Evolutionary conservation across 2,329 filamentous ascomycete genomes (phyloP), one percentile per base, ranked within the genome.

Genomic region (Exophiala sp.): DNA sequence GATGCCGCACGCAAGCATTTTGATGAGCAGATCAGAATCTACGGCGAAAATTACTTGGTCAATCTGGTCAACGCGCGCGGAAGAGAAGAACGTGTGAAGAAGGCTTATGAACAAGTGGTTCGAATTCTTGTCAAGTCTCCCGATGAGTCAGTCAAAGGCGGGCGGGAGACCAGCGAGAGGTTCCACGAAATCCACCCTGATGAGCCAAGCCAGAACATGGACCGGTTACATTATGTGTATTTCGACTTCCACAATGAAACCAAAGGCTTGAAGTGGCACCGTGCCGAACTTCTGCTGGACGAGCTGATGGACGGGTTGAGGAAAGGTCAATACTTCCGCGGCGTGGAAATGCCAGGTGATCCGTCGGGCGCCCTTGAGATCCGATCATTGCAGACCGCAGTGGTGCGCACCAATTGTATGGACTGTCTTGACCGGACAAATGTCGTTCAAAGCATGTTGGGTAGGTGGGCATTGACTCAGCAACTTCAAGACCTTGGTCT

Each of bases 201-300:
- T 42, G 76, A 76, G 44, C 45, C 33, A 6, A 75, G 76, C 54
- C 81, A 87, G 59, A 78, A 85, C 59, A 88, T 88, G 69, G 91
- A 96, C 69, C 86, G 86, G 41, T 76, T 99, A 41, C 92, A 99
- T 74, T 99, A 99, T 71, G 75, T 97, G 65, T 99, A 97, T 76
- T 99, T 99, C 68, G 94, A 99, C 74, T 99, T 95, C 71, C 95
- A 99, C 75, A 91, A 87, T 67, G 94, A 99, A 74, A 99, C 95
- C 46, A 96, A 96, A 73, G 92, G 92, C 35, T 79, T 96, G 65
- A 85, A 88, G 66, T 96, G 94, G 88, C 87, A 99, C 70, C 89
- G 91, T 45, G 91, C 92, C 0, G 86, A 92, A 70, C 78, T 95
- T 39, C 80, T 99, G 18, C 78, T 99, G 55, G 88, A 96, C 63